phyloP scores from a whole-genome alignment of 2,329 filamentous ascomycete species.

The Cadophora sp. region DNA sequence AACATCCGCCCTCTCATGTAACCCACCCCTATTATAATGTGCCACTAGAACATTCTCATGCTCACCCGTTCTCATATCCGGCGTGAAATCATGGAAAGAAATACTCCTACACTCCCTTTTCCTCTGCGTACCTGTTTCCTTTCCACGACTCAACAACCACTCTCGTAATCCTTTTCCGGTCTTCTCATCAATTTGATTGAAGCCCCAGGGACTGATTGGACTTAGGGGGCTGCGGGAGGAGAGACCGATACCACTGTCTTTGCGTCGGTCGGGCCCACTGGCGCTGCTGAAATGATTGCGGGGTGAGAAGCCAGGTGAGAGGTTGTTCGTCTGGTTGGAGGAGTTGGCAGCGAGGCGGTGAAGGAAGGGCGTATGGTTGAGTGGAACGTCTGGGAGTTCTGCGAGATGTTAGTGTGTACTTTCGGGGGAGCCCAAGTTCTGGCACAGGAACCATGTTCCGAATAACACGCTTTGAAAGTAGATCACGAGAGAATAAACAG shows the following conservation, averaged over 20 bases:
- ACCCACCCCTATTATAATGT: constrained; percentile 28
- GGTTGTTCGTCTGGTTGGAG: not conserved
- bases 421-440: too few species aligned
- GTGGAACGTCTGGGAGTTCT: constrained; percentile 13
- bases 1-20: constrained; percentile 30
- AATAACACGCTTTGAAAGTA: not conserved
- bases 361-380: not conserved
- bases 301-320: not conserved
- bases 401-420: not conserved
- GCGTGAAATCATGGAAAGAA: constrained; percentile 40
- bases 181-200: constrained; percentile 30
- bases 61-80: constrained; percentile 28
- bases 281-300: not conserved
- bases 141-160: constrained; percentile 35
- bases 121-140: constrained; percentile 25
- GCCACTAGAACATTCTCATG: constrained; percentile 33
- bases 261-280: not conserved
- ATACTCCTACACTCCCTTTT: constrained; percentile 37
- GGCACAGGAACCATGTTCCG: too few species aligned
- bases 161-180: constrained; percentile 40
- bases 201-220: not conserved
- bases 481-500: not conserved
- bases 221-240: not conserved
- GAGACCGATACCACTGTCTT: constrained; percentile 12
- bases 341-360: not conserved